Percentiles rank a stretch among this genome's conserved stretches.
phyloP scores from a whole-genome alignment of 2,329 filamentous ascomycete species.

The Exophiala sp. region DNA sequence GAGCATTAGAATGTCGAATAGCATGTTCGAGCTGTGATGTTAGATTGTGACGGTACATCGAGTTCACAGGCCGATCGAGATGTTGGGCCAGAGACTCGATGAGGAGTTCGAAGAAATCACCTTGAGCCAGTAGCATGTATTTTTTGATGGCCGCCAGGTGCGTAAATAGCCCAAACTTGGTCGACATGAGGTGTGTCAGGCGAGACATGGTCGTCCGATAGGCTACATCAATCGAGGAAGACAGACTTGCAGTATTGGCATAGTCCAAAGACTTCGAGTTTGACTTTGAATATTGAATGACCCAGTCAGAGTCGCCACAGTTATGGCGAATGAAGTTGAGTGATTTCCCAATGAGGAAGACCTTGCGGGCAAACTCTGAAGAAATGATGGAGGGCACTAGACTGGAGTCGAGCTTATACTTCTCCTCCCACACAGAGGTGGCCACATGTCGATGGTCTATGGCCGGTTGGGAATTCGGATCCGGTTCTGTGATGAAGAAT shows the following conservation, averaged over 20 bases:
- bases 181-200: constrained; percentile 85
- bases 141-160: constrained; percentile 88
- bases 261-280: constrained; percentile 88
- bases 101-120: constrained; percentile 91
- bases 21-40: constrained; percentile 98
- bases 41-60: constrained; percentile 90
- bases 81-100: constrained; percentile 96
- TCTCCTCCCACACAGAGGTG: constrained; percentile 95
- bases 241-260: constrained; percentile 76
- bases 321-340: constrained; percentile 97
- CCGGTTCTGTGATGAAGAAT: constrained; percentile 88
- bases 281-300: constrained; percentile 88
- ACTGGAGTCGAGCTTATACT: constrained; percentile 75
- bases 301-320: constrained; percentile 89
- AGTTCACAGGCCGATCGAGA: constrained; percentile 89
- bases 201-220: constrained; percentile 98
- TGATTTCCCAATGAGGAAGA: constrained; percentile 95
- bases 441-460: constrained; percentile 49
- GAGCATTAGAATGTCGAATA: constrained; percentile 92
- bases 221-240: constrained; percentile 90
- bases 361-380: constrained; percentile 87
- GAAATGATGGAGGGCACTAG: constrained; percentile 95
- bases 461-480: constrained; percentile 49
- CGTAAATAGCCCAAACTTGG: constrained; percentile 90
- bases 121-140: constrained; percentile 88